Evolutionary conservation across 805 yeast genomes (phyloP).

Genomic region (Myxozyma nipponensis): DNA sequence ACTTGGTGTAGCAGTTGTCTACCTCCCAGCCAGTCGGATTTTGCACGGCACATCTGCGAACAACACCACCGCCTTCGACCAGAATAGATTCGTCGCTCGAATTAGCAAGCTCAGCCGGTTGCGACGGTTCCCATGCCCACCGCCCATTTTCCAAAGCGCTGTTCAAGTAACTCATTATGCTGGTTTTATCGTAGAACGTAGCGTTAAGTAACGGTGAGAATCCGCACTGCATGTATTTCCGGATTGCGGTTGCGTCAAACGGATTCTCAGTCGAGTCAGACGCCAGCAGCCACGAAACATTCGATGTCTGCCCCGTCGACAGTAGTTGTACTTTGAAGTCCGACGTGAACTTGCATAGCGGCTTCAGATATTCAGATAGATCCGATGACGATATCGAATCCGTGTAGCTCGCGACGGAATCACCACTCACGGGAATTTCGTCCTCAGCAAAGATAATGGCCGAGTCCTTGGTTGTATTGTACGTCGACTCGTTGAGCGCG

Average conservation of each 20-base stretch:
- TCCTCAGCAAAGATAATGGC: slow-evolving; percentile 7
- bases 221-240: slow-evolving; percentile 52
- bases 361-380: neutral
- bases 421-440: slow-evolving; percentile 16
- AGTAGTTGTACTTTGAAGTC: slow-evolving; percentile 1
- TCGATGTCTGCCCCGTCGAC: neutral
- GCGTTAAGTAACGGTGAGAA: slow-evolving; percentile 59
- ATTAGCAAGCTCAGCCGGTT: slow-evolving; percentile 44
- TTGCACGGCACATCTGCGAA: slow-evolving; percentile 47
- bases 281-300: slow-evolving; percentile 40
- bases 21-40: slow-evolving; percentile 56
- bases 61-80: slow-evolving; percentile 30
- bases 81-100: slow-evolving; percentile 6
- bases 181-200: slow-evolving; percentile 24
- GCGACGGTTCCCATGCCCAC: slow-evolving; percentile 74
- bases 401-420: neutral
- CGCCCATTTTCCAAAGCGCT: slow-evolving; percentile 32
- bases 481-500: slow-evolving; percentile 2
- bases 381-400: slow-evolving; percentile 10
- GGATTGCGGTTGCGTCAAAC: slow-evolving; percentile 43
- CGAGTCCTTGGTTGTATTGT: slow-evolving; percentile 8
- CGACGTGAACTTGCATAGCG: slow-evolving; percentile 7
- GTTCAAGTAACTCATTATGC: slow-evolving; percentile 28
- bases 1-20: slow-evolving; percentile 57
- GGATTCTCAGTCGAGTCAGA: slow-evolving; percentile 40